phyloP scores from a whole-genome alignment of 306 rosid genomes.

The Pyrus pyrifolia region DNA sequence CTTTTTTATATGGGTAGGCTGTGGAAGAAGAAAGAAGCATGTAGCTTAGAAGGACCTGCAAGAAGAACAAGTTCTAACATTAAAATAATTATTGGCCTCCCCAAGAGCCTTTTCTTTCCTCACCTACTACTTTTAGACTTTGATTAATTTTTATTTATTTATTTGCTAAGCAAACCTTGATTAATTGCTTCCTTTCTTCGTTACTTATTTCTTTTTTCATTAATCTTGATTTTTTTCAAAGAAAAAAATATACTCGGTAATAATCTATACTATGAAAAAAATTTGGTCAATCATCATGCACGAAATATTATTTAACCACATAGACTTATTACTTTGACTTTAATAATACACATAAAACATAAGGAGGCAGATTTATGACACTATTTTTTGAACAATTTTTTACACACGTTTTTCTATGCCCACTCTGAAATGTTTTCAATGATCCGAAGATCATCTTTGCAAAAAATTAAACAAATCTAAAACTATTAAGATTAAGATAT shows the following conservation, averaged over 20 bases:
- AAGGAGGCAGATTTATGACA: too few species aligned
- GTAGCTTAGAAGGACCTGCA: neutral
- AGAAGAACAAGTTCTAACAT: neutral
- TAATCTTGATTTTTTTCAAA: neutral
- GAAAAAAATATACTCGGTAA: neutral
- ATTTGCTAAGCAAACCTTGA: slow-evolving; percentile 12
- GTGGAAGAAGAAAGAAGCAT: neutral
- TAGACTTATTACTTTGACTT: neutral
- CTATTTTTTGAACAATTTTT: too few species aligned
- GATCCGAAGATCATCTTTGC: too few species aligned
- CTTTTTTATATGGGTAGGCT: neutral
- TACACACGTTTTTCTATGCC: too few species aligned
- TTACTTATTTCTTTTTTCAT: neutral
- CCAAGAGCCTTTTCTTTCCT: slow-evolving; percentile 28
- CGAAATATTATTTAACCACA: neutral
- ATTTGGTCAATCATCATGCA: neutral
- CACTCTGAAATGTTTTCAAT: too few species aligned
- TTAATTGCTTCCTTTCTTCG: slow-evolving; percentile 33
- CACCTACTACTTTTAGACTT: slow-evolving; percentile 48
- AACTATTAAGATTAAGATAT: too few species aligned
- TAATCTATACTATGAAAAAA: neutral
- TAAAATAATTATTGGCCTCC: slow-evolving; percentile 19
- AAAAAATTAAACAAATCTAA: too few species aligned
- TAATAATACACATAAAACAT: neutral
- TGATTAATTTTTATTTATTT: neutral